Evolutionary conservation across 345 rosid species (phyloP), one percentile per base, ranked within the genome.

Genomic region (Brassica nigra): DNA sequence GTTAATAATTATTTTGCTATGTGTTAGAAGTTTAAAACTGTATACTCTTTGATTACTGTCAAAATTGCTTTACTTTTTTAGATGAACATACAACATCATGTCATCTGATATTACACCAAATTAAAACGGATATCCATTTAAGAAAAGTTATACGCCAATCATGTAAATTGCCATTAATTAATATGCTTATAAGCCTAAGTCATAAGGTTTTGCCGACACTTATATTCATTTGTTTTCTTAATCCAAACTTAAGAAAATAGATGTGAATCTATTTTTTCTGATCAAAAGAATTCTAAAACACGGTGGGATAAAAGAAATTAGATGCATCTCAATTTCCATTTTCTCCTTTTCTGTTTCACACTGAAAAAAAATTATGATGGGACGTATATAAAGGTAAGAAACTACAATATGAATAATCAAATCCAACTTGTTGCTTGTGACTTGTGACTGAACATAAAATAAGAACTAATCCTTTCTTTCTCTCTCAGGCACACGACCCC

Each of bases 361-460:
- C 54, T 47, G 30, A 73, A 62, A 68, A 79, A 62, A 68, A 34
- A 52, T 74, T 11, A 47, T 80, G 67, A 80, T 80, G 79, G 75
- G 75, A 80, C 83, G 79, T 79, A 62, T 68, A 62, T 15, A 68
- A 74, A 68, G 54, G 66, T 74, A 42, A 80, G 49, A 69, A 69
- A 69, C 54, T 73, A 62, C 75, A 62, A 80, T 68, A 65, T 80
- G 75, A 80, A 74, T 74, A 69, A 69, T 63, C 79, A 80, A 80
- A 80, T 74, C 76, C 79, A 69, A 74, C 75, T 74, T 74, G 70
- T 66, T 67, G 39, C 73, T 72, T 78, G 18, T 54, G 57, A 71
- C 67, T 78, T 76, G 36, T 73, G 64, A 73, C 78, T 33, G 5
- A 61, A 68, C 74, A 52, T 42, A 42, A 59, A 61, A 27, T 5